Percentiles rank a stretch among this genome's conserved stretches.
Conservation (phyloP, 2,329 filamentous ascomycete species). For the Ascochyta fabae region DNA sequence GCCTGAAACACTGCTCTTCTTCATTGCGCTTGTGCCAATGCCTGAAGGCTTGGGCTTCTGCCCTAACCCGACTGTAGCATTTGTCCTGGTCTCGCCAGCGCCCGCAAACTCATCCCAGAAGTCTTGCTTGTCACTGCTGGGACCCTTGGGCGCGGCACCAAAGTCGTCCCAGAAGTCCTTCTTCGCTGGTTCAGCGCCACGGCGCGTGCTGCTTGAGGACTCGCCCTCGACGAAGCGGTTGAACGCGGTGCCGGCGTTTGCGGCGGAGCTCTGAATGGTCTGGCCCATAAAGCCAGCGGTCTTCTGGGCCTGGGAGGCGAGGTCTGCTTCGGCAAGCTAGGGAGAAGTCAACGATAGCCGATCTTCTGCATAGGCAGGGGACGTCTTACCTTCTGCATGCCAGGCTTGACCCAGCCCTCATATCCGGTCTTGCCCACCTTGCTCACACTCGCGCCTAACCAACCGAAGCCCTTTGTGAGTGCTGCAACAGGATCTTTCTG, state of each 20-base stretch:
- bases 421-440: constrained; percentile 93
- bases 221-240: constrained; percentile 86
- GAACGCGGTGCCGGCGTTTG: constrained; percentile 78
- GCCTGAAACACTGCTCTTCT: constrained; percentile 50
- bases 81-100: constrained; percentile 34
- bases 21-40: constrained; percentile 71
- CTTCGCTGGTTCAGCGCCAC: constrained; percentile 63
- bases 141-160: constrained; percentile 66
- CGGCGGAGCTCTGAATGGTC: constrained; percentile 70
- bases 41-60: constrained; percentile 53
- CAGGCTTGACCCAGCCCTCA: constrained; percentile 89
- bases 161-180: constrained; percentile 68
- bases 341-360: neutral
- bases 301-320: constrained; percentile 65
- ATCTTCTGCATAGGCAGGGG: neutral
- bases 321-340: constrained; percentile 74
- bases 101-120: constrained; percentile 58
- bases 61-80: constrained; percentile 37
- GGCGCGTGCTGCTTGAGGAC: constrained; percentile 13
- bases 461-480: constrained; percentile 90
- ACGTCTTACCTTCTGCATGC: constrained; percentile 75
- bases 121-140: constrained; percentile 59
- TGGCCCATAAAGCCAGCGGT: constrained; percentile 62
- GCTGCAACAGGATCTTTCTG: constrained; percentile 90
- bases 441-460: constrained; percentile 85